Evolutionary conservation across 108 stramenopile genomes (phyloP).

Genomic region (Licmophora abbreviata): DNA sequence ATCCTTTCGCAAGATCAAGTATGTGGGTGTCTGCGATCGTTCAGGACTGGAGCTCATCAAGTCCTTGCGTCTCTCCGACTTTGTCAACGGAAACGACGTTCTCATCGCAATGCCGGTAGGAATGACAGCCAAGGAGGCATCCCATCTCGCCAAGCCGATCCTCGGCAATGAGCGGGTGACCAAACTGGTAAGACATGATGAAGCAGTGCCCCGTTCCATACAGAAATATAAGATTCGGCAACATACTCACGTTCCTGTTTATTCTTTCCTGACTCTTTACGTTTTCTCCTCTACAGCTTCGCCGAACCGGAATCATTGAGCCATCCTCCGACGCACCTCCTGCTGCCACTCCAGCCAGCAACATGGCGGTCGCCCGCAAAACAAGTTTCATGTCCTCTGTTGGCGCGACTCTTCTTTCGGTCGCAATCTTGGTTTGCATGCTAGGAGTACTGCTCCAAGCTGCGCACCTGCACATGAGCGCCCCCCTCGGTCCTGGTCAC

Average conservation of each 20-base stretch:
- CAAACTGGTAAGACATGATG: conserved; percentile 58
- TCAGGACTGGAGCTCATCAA: conserved; percentile 29
- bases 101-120: conserved; percentile 62
- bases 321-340: conserved; percentile 11
- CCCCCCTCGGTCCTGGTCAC: conserved; percentile 21
- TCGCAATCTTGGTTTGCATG: no score
- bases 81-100: conserved; percentile 50
- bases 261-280: neutral
- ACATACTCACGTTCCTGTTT: neutral
- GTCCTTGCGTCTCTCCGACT: conserved; percentile 23
- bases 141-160: conserved; percentile 59
- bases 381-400: conserved; percentile 4
- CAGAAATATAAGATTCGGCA: neutral
- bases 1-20: conserved; percentile 34
- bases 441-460: conserved; percentile 14
- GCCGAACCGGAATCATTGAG: conserved; percentile 6
- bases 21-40: conserved; percentile 34
- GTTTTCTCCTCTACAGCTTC: neutral
- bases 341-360: neutral
- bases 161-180: conserved; percentile 56
- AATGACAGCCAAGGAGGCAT: conserved; percentile 29
- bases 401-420: no score
- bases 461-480: conserved; percentile 16
- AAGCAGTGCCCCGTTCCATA: neutral
- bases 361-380: neutral